Evolutionary conservation across 2,329 filamentous ascomycete species (phyloP).

Genomic region (Sporothrix brunneoviolacea): DNA sequence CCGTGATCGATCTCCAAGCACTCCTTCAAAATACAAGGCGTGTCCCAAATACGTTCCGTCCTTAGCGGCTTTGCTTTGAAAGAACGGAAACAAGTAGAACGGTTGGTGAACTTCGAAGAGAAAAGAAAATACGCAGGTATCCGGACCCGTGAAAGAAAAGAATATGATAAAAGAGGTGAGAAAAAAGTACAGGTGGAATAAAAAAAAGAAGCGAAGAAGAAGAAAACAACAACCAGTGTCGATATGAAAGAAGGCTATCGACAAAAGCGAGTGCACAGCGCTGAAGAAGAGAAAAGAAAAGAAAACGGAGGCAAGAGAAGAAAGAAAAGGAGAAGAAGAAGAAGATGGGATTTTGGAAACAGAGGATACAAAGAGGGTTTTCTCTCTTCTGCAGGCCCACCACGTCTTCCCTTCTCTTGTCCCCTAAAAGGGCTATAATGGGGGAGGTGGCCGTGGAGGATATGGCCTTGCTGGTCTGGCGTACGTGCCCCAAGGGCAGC

Average conservation of each 20-base stretch:
- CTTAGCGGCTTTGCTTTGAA: no score
- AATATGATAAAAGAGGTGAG: conserved; percentile 19
- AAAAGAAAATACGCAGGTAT: conserved; percentile 12
- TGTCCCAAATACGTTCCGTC: no score
- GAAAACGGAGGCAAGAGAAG: conserved; percentile 14
- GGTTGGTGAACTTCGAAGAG: background rate
- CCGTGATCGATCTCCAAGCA: no score
- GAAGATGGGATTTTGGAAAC: conserved; percentile 18
- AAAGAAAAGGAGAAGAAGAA: conserved; percentile 15
- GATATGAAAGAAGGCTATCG: conserved; percentile 49
- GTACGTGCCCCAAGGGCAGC: conserved; percentile 33
- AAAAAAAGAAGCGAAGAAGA: conserved; percentile 17
- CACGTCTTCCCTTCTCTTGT: background rate
- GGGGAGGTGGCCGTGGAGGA: conserved; percentile 18
- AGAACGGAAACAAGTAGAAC: no score
- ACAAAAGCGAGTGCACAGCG: conserved; percentile 45
- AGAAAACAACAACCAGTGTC: conserved; percentile 31
- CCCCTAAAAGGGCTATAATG: conserved; percentile 24
- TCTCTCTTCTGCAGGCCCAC: conserved; percentile 3
- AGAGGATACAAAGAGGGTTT: background rate
- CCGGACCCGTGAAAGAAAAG: conserved; percentile 14
- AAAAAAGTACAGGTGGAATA: conserved; percentile 20
- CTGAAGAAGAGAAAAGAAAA: conserved; percentile 29
- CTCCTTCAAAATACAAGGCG: no score
- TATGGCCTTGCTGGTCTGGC: conserved; percentile 18